Base-by-base conservation (phyloP, 495 filamentous ascomycete species). In the Aspergillus sparsus region DNA sequence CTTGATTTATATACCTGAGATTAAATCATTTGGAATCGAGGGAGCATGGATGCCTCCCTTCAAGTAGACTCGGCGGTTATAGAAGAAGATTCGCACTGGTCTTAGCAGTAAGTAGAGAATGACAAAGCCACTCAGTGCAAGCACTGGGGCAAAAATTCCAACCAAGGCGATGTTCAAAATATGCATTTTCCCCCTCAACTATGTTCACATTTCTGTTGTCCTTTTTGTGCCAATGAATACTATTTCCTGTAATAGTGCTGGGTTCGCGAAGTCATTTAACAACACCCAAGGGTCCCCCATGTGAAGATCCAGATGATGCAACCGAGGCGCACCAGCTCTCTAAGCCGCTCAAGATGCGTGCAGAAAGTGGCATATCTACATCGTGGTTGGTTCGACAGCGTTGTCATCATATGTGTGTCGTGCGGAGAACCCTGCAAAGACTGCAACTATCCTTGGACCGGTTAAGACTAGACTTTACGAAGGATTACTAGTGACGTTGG, bases 391-490 rank as follows among this genome's bases (percentile, higher is more conserved):
- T 37, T 27, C 37, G 39, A 15, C 55, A 39, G n/a, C 34, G 21
- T 6, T 16, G 50, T 21, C 46, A 50, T 15, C 8, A 18, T 47
- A 18, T 12, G 35, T 42, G 33, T 27, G 9, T 37, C 7, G 10
- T 58, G 56, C 56, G 35, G 56, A 58, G 56, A 52, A 58, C 47
- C 36, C 21, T 51, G 56, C 35, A 51, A 49, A 21, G 18, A 27
- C 12, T 33, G 10, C 47, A 31, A 44, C 39, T 21, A 13, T 52
- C 47, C 56, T 58, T 31, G 46, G 35, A 2, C 3, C 5, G 45
- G 16, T 11, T 41, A 41, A 41, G 16, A 18, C 13, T 18, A 12
- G 49, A 33, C 49, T 12, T 51, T 12, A 15, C n/a, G 32, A 21
- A 51, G 49, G 18, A 51, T 50, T 33, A 10, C 49, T 33, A 51